These are phyloP conservation scores for Rhododendron henanense DNA, from an alignment of 148 eudicot genomes.

Conservation along the genomic window DNA sequence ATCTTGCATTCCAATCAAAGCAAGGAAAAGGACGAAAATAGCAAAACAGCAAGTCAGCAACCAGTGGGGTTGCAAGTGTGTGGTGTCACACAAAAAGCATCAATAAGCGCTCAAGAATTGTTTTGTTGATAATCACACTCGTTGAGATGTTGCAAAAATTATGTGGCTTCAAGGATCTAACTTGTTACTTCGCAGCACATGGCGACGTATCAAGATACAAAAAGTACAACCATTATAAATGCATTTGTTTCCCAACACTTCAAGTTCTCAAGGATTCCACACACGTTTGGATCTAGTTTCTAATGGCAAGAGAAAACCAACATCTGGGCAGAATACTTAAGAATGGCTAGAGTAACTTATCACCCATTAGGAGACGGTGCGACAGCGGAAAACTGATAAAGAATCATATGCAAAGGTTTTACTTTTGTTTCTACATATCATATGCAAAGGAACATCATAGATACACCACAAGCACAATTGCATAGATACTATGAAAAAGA, in stretches of 20 bases:
- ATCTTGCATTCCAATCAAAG: background rate
- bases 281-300: background rate
- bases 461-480: background rate
- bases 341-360: background rate
- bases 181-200: background rate
- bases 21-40: background rate
- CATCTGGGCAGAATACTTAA: background rate
- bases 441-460: background rate
- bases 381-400: background rate
- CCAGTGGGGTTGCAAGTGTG: background rate
- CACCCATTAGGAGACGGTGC: background rate
- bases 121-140: background rate
- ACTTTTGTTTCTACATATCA: background rate
- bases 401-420: background rate
- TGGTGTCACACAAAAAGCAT: background rate
- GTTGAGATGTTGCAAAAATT: background rate
- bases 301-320: conserved; percentile 3
- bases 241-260: background rate
- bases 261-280: background rate
- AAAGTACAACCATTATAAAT: background rate
- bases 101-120: background rate
- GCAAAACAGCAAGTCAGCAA: background rate
- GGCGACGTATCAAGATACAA: background rate
- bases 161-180: background rate
- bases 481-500: background rate